Evolutionary conservation across 192 early-diverging fungal genomes (phyloP).

Genomic region (Umbelopsis vinacea): DNA sequence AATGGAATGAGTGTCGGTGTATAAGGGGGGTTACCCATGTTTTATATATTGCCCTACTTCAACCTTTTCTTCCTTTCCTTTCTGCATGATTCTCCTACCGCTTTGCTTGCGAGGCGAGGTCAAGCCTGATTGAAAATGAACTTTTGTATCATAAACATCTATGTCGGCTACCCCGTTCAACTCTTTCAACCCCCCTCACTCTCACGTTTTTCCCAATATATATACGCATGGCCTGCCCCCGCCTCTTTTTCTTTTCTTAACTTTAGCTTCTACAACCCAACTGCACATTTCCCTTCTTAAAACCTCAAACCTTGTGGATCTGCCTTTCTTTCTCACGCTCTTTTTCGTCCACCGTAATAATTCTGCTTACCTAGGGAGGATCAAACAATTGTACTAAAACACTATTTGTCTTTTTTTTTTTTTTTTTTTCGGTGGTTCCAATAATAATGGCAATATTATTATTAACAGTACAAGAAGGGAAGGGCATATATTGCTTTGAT

Average conservation of each 20-base stretch:
- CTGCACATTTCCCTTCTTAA: neutral
- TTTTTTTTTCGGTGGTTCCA: neutral
- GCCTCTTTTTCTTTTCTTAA: too few species aligned
- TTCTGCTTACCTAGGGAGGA: neutral
- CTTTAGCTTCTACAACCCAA: constrained; percentile 1
- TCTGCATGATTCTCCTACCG: constrained; percentile 23
- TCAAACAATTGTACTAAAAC: constrained; percentile 20
- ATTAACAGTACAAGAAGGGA: constrained; percentile 19
- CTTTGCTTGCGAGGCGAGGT: constrained; percentile 22
- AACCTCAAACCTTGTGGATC: neutral
- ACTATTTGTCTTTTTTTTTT: neutral
- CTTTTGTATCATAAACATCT: constrained; percentile 19
- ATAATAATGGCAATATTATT: constrained; percentile 12
- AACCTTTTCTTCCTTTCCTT: constrained; percentile 26
- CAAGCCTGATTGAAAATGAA: constrained; percentile 1
- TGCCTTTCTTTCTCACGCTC: neutral
- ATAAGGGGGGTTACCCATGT: neutral
- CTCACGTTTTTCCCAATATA: neutral
- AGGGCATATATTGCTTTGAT: constrained; percentile 14
- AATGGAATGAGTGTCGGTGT: constrained; percentile 25
- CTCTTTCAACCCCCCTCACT: neutral
- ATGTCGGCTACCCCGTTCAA: constrained; percentile 6
- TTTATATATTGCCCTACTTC: neutral
- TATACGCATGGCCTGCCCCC: neutral
- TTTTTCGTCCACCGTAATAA: constrained; percentile 1